A percentile compares a stretch with the other conserved stretches of the same genome.
Evolutionary conservation across 164 flowering plant genomes (phyloP).

Genomic region (Houttuynia cordata): DNA sequence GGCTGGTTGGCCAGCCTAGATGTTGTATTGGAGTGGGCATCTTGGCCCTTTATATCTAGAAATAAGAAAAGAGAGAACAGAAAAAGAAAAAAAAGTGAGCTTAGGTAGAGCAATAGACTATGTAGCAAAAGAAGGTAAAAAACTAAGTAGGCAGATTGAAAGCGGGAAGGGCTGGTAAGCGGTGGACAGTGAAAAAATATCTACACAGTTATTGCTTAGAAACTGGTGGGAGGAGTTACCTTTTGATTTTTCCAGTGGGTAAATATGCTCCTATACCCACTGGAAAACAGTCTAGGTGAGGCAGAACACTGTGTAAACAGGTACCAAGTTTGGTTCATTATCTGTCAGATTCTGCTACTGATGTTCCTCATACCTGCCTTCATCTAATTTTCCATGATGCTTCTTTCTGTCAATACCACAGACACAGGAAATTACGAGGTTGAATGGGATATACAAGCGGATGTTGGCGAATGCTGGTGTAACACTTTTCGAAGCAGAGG

Average conservation of each 20-base stretch:
- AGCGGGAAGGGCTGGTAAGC: not conserved
- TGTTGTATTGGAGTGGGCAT: not conserved
- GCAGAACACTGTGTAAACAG: no score
- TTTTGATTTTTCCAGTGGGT: no score
- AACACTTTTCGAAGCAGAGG: constrained; percentile 90
- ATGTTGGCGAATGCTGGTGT: constrained; percentile 81
- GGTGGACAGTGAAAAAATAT: not conserved
- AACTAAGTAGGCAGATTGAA: not conserved
- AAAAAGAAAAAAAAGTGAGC: not conserved
- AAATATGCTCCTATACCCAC: not conserved
- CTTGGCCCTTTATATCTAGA: not conserved
- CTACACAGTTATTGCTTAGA: no score
- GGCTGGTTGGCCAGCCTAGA: no score
- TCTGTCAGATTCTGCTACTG: not conserved
- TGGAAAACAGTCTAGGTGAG: no score
- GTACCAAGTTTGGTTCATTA: no score
- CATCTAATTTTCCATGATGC: not conserved
- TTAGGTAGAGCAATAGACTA: not conserved
- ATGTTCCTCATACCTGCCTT: not conserved
- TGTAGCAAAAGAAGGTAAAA: not conserved
- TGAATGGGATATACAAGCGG: constrained; percentile 85
- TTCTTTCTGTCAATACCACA: constrained; percentile 17
- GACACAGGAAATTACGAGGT: constrained; percentile 82
- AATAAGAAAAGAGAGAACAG: not conserved
- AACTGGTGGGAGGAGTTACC: no score